Base-by-base conservation (phyloP, 805 yeast genomes). In the Torulaspora delbrueckii region DNA sequence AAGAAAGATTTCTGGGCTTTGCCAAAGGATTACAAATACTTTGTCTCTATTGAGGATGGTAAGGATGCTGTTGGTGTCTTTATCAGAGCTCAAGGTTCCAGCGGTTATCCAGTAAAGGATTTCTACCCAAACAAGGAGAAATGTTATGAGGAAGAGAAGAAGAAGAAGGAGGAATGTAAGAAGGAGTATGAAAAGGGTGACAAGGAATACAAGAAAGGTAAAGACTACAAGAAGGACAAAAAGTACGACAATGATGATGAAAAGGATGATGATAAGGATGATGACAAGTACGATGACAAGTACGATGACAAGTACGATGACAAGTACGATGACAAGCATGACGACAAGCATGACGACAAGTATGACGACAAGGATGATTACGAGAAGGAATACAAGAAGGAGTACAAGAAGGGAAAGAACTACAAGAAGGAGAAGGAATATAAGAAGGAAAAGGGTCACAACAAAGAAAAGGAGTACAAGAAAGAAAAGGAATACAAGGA, bases 1-100 rank as follows among this genome's bases (percentile, higher is more conserved):
- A 43, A 50, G 16, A 52, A 58, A 25, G 65, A 54, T 30, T 76
- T 73, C 65, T 57, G 62, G 35, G 75, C 75, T 32, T 66, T 71
- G 47, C 71, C 73, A 35, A 55, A 66, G 35, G 50, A 53, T n/a
- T 22, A 38, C 8, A 33, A 45, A 13, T 66, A 66, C 48, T 28
- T 50, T 10, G 46, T 61, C 34, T 61, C 62, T 32, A 46, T 60
- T 5, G 58, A 60, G 41, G 55, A 56, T 51, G 50, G 56, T 6
- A 60, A 48, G 18, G 51, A 55, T 34, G 59, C 58, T 40, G 37
- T 56, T 2, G 53, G 54, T 22, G 50, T 58, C 30, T 53, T 48
- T 24, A 48, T 60, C 12, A 48, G 48, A 41, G 55, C 57, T 18
- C 48, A 49, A 35, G 45, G 49, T 8, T 26, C 38, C 9, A 39